phyloP scores from a whole-genome alignment of 306 rosid species.

The Rosa persica region DNA sequence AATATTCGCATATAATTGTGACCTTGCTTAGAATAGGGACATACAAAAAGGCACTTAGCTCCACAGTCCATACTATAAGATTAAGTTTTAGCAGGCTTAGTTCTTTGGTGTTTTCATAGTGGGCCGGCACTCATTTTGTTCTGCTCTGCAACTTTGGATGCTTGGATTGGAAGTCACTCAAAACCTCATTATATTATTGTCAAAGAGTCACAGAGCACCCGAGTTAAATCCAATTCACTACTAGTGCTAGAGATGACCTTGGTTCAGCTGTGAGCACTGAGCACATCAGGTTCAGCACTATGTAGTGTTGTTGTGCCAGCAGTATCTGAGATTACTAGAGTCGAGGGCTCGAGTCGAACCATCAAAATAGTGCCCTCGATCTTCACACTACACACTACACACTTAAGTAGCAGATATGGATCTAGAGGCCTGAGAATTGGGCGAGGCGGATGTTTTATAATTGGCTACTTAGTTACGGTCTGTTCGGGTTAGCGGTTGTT shows the following conservation, averaged over 20 bases:
- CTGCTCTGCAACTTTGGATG: constrained; percentile 12
- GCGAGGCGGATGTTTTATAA: no score
- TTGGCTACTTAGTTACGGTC: no score
- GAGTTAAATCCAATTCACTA: not conserved
- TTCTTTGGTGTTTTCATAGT: not conserved
- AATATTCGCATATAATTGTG: not conserved
- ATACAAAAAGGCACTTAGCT: constrained; percentile 15
- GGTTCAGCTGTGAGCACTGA: not conserved
- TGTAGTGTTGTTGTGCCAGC: not conserved
- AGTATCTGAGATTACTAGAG: not conserved
- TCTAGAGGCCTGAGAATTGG: no score
- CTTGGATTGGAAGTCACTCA: constrained; percentile 50
- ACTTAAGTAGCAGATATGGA: not conserved
- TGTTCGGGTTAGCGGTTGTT: no score
- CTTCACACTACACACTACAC: not conserved
- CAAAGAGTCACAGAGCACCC: not conserved
- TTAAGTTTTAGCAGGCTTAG: not conserved
- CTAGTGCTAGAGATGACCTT: not conserved
- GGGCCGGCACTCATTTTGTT: constrained; percentile 39
- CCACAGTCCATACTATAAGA: not conserved
- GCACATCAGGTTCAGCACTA: not conserved
- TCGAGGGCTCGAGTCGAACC: not conserved
- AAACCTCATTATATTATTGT: not conserved
- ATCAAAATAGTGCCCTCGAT: not conserved
- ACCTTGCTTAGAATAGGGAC: not conserved